phyloP scores from a whole-genome alignment of 768 basidiomycete species.

The Suillus plorans region DNA sequence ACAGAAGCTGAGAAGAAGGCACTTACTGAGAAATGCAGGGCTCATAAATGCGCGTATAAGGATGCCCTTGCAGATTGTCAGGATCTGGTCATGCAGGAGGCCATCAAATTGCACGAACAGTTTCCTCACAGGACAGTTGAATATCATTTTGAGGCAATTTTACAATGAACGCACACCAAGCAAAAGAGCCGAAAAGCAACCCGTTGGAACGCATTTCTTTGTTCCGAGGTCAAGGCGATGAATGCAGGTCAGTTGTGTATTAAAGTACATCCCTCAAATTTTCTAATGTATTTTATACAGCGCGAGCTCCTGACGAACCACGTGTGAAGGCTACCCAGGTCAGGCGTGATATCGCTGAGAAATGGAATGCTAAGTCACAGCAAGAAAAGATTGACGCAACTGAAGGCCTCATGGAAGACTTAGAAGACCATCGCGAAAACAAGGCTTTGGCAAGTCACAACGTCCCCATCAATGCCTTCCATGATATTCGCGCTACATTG shows the following conservation, averaged over 20 bases:
- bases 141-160: conserved; percentile 7
- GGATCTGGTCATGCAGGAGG: neutral
- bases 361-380: neutral
- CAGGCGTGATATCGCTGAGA: neutral
- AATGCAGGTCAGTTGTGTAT: neutral
- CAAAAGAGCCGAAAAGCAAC: neutral
- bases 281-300: neutral
- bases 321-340: neutral
- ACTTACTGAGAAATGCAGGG: neutral
- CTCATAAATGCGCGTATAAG: neutral
- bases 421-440: neutral
- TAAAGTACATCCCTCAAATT: no score
- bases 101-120: neutral
- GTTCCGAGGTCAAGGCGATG: neutral
- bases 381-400: neutral
- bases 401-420: neutral
- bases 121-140: neutral
- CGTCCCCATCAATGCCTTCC: neutral
- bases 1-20: neutral
- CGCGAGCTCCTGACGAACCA: neutral
- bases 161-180: neutral
- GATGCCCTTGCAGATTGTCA: neutral
- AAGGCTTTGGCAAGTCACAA: neutral
- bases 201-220: neutral
- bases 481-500: neutral